Base-by-base conservation (phyloP, 2,329 filamentous ascomycete species). In the Sclerotinia trifoliorum region DNA sequence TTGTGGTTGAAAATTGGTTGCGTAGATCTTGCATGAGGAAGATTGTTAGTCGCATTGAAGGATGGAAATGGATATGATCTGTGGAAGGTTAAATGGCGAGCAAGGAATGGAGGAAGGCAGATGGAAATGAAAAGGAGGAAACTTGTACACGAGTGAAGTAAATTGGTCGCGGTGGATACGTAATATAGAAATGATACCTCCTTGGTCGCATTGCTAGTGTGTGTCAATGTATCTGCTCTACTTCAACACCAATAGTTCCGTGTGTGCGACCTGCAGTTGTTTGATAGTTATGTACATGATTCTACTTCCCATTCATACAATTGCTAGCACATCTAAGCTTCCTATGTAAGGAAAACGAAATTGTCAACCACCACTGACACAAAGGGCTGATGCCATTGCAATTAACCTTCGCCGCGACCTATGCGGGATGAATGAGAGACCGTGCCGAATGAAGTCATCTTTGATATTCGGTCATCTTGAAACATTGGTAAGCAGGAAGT, bases 111-210 rank as follows among this genome's bases (percentile, higher is more conserved):
- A 35, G 19, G 29, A 48, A 5, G 26, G 42, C 17, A 19, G 11
- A 11, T 11, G 49, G 21, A 44, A 35, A 52, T 44, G 57, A n/a
- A 48, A 21, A 21, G 55, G 1, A 42, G 42, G 26, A 39, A 60
- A 51, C n/a, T n/a, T 66, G 54, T 61, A 66, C 55, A 61, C 44
- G 55, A 66, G n/a, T 52, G 54, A 51, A 52, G 46, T 21, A 65
- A 39, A 29, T 61, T 51, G 32, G 60, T 32, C 35, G 44, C 24
- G 48, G 55, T 44, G 44, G 35, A 66, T 66, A 51, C 46, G n/a
- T 63, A 63, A 66, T 66, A 61, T 66, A 66, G 42, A 66, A 61
- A 61, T 60, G 44, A 66, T 66, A 52, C 55, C 55, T 66, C 29
- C 17, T 29, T 49, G 19, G 8, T 63, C 32, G 48, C 21, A 39